Percentiles rank a stretch among this genome's conserved stretches.
These are phyloP conservation scores for Backusella luteola DNA, from an alignment of 192 early-diverging fungal genomes.

Conservation along the genomic window DNA sequence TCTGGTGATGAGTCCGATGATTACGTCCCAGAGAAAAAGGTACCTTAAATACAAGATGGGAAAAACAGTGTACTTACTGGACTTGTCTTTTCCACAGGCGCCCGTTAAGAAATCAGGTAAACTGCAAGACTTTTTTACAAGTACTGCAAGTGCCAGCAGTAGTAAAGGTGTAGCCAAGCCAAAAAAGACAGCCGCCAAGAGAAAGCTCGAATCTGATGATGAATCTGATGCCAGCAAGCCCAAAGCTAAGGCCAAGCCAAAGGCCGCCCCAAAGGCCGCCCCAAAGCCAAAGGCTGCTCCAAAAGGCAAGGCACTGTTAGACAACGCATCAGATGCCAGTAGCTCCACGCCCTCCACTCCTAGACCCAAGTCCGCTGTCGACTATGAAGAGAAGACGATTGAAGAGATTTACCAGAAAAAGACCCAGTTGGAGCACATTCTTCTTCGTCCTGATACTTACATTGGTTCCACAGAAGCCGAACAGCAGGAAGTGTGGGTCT, in stretches of 20 bases:
- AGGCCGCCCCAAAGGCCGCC: too few relatives aligned
- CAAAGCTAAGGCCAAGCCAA: too few relatives aligned
- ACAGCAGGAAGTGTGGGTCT: slow-evolving; percentile 85
- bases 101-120: background rate
- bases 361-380: background rate
- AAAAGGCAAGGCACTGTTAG: background rate
- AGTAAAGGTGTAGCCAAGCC: background rate
- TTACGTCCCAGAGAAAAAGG: background rate
- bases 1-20: background rate
- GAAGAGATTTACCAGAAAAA: slow-evolving; percentile 96
- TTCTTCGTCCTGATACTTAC: slow-evolving; percentile 94
- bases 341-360: background rate
- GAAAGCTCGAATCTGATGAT: background rate
- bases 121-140: background rate
- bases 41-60: background rate
- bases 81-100: background rate
- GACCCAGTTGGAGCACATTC: slow-evolving; percentile 92
- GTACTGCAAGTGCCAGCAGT: background rate
- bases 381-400: slow-evolving; percentile 39
- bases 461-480: slow-evolving; percentile 89
- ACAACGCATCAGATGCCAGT: background rate
- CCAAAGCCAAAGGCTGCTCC: background rate
- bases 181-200: background rate
- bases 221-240: background rate
- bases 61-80: background rate